phyloP scores from a whole-genome alignment of 169 alveolate genomes.

The Plasmodium blacklocki region DNA sequence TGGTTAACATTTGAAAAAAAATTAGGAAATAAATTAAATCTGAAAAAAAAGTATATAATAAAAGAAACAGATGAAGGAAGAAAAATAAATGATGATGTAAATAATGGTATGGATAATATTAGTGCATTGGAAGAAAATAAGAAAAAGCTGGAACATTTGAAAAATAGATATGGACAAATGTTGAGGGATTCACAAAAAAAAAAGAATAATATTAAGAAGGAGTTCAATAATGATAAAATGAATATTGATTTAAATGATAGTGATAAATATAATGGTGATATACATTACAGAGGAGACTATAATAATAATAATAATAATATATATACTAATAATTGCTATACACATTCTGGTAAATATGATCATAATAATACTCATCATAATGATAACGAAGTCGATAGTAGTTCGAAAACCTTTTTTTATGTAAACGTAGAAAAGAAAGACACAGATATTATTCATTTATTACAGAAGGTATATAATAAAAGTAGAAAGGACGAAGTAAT shows the following conservation, averaged over 20 bases:
- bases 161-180: conserved; percentile 53
- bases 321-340: neutral
- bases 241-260: neutral
- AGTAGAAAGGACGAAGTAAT: neutral
- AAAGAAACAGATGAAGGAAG: neutral
- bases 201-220: conserved; percentile 3
- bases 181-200: conserved; percentile 29
- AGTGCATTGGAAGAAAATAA: conserved; percentile 73
- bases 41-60: conserved; percentile 7
- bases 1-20: conserved; percentile 71
- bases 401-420: too few relatives aligned
- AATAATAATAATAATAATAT: neutral
- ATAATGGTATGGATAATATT: neutral
- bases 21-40: conserved; percentile 32
- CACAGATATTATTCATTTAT: too few relatives aligned
- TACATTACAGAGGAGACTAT: neutral
- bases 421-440: too few relatives aligned
- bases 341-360: neutral
- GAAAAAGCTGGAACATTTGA: conserved; percentile 34
- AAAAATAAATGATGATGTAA: neutral
- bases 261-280: neutral
- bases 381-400: too few relatives aligned
- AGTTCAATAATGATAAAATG: neutral
- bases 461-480: neutral
- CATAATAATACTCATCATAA: too few relatives aligned